Evolutionary conservation across 805 yeast species (phyloP).

Genomic region (Starmera dryadoides): DNA sequence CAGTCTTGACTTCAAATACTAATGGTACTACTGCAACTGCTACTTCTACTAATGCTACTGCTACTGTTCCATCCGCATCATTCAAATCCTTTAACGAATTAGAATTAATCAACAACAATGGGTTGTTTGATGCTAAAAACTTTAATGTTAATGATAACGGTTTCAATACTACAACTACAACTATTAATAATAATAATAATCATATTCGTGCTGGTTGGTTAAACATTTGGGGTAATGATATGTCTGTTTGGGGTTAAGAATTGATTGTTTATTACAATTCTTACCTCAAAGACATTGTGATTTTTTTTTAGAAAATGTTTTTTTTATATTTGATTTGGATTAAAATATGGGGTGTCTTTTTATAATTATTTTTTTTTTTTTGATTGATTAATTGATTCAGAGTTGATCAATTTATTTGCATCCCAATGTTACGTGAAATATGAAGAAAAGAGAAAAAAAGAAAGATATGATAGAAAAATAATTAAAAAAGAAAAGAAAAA

Average conservation of each 20-base stretch:
- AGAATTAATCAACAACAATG: too few relatives aligned
- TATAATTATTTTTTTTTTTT: too few relatives aligned
- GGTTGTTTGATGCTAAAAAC: background rate
- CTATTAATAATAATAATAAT: background rate
- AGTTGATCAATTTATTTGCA: too few relatives aligned
- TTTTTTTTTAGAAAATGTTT: background rate
- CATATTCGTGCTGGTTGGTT: constrained; percentile 15
- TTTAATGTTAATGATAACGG: background rate
- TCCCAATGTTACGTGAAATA: too few relatives aligned
- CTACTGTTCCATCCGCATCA: too few relatives aligned
- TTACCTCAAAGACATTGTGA: background rate
- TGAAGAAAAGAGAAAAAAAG: too few relatives aligned
- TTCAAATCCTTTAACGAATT: too few relatives aligned
- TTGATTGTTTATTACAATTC: too few relatives aligned
- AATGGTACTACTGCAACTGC: constrained; percentile 10
- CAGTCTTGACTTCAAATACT: constrained; percentile 1
- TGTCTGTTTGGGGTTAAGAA: constrained; percentile 23
- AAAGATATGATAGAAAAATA: too few relatives aligned
- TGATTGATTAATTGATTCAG: too few relatives aligned
- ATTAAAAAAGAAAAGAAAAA: background rate
- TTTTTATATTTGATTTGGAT: too few relatives aligned
- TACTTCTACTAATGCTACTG: constrained; percentile 3
- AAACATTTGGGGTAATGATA: constrained; percentile 23
- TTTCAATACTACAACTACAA: background rate
- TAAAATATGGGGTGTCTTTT: too few relatives aligned